Evolutionary conservation across 768 basidiomycete species (phyloP).

Genomic region (Suillus hirtellus): DNA sequence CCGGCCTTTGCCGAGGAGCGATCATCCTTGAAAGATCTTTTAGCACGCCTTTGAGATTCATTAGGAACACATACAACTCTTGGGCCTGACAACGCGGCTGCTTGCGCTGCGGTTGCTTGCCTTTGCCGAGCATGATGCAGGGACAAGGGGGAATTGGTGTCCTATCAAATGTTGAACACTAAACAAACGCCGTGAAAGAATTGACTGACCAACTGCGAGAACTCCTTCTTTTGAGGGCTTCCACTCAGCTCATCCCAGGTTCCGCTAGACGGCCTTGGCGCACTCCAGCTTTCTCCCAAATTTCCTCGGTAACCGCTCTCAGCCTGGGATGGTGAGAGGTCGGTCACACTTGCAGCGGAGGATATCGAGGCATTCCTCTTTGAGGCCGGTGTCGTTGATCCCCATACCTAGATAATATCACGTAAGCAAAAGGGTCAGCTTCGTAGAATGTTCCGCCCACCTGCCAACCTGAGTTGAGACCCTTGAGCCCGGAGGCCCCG

Average conservation of each 20-base stretch:
- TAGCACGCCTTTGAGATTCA: conserved; percentile 15
- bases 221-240: conserved; percentile 52
- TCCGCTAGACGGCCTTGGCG: conserved; percentile 50
- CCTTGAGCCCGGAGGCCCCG: conserved; percentile 48
- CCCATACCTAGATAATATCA: conserved; percentile 54
- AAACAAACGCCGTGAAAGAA: conserved; percentile 11
- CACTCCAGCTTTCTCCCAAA: conserved; percentile 53
- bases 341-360: conserved; percentile 54
- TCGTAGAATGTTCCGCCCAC: conserved; percentile 36
- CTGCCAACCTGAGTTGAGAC: conserved; percentile 68
- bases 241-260: conserved; percentile 60
- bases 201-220: conserved; percentile 46
- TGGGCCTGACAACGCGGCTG: conserved; percentile 38
- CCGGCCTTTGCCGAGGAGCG: conserved; percentile 46
- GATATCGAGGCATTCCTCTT: conserved; percentile 64
- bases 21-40: conserved; percentile 43
- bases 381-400: conserved; percentile 46
- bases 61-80: conserved; percentile 38
- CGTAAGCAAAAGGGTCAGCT: conserved; percentile 12
- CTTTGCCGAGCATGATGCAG: conserved; percentile 49
- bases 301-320: conserved; percentile 50
- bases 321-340: conserved; percentile 44
- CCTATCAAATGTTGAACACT: conserved; percentile 35
- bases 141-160: conserved; percentile 40
- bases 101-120: conserved; percentile 41